Evolutionary conservation across 305 asterid genomes (phyloP).

Genomic region (Solanum hybrid): DNA sequence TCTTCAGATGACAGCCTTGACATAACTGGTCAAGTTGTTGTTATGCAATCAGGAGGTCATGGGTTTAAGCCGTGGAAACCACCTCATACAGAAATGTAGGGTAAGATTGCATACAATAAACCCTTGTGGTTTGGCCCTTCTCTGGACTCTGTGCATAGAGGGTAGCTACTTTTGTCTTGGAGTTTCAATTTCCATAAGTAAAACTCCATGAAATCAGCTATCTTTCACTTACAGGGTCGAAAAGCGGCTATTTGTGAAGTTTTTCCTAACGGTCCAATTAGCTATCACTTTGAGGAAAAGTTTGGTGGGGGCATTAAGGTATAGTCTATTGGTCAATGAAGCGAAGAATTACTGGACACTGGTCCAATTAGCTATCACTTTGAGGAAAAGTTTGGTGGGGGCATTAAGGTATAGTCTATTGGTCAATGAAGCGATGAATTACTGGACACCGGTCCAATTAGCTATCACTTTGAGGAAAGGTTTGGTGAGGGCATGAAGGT

Average conservation of each 20-base stretch:
- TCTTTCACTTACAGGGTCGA: background rate
- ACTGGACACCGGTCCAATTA: background rate
- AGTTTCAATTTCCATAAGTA: background rate
- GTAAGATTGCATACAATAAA: background rate
- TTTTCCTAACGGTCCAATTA: background rate
- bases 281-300: background rate
- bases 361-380: background rate
- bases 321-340: background rate
- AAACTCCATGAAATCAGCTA: background rate
- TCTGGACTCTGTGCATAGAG: background rate
- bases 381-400: background rate
- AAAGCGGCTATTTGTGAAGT: background rate
- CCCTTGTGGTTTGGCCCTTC: background rate
- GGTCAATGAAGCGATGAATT: background rate
- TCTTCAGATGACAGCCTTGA: background rate
- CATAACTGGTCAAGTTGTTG: background rate
- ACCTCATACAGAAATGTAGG: background rate
- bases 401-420: background rate
- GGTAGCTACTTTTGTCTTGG: background rate
- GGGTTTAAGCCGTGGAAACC: background rate
- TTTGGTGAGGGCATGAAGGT: background rate
- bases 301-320: background rate
- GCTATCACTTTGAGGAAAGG: background rate
- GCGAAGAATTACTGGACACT: too few species aligned
- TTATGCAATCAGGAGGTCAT: background rate